Base-by-base conservation (phyloP, 1,284 basidiomycete genomes). In the Cryptococcus floricola region DNA sequence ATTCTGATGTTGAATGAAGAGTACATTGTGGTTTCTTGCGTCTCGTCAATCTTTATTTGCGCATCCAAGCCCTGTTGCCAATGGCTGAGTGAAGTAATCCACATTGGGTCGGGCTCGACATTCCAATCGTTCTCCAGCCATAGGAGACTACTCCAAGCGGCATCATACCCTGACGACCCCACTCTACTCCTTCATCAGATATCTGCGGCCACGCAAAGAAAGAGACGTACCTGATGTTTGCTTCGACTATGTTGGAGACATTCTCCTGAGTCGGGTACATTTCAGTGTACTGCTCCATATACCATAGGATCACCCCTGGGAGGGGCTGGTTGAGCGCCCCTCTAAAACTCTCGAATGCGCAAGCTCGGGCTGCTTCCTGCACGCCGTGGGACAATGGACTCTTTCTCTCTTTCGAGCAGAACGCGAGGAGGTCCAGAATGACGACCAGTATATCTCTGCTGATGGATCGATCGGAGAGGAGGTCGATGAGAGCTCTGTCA, bases 61-160 rank as follows among this genome's bases (percentile, higher is more conserved):
- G 61, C 57, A 9, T 61, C 54, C 12, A 72, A 42, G 4, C 67
- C 70, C 25, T 61, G 57, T 14, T 64, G 51, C 70, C 70, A 72
- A 37, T 70, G 67, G 41, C 63, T 59, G 13, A 72, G 58, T n/a
- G 69, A 67, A 10, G 68, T 69, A 31, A 72, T 67, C 67, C 68
- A 70, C 56, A 65, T 63, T 0, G 70, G 67, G 34, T 69, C 60
- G 12, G 68, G 67, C 42, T 64, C 61, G 9, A 59, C 48, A 16
- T 59, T 53, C 53, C 60, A 70, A 38, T 68, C 67, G 23, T 68
- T 67, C 39, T 61, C 52, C 10, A 68, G 54, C 64, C 67, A 69
- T 14, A 66, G 58, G 3, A 69, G 47, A 19, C 62, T 65, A 31
- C 61, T 65, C 68, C 68, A 72, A 18, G 70, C 70, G 10, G 68